Base-by-base conservation (phyloP, 140 eudicot species). In the Anethum foeniculum region DNA sequence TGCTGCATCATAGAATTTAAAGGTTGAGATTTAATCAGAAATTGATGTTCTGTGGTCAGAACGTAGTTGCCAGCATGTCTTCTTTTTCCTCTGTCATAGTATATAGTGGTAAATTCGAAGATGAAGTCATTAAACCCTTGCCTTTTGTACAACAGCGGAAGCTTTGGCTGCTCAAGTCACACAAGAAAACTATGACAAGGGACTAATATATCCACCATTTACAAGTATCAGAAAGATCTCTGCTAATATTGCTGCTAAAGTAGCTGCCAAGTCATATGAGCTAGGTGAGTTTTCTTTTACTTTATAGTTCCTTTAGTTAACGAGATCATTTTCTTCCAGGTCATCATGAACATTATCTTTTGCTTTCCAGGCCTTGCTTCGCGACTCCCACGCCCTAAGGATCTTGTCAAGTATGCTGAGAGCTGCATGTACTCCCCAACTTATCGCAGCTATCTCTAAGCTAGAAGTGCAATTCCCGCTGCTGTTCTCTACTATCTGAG, bases 121-220 rank as follows among this genome's bases (percentile, higher is more conserved):
- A 47, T 30, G 43, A 49, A 21, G 30, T 39, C 14, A 23, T 58
- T 34, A 23, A 78, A 39, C 41, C 34, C 39, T 1, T 76, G 30
- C 32, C 36, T 78, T 73, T 18, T 47, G n/a, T 79, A 69, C 72
- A 71, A 75, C 98, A 94, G 97, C 98, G 16, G 97, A 92, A 90
- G 93, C 97, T 82, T 92, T 94, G 91, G 96, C 97, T n/a, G 84
- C 91, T 54, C 90, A 94, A 86, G 97, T 90, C 58, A 79, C 92
- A 0, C 92, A 89, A 27, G 96, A 90, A 68, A 77, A 94, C 84
- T 89, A 82, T 30, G 90, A 83, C 0, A 88, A 89, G 78, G 98
- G 98, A 79, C 86, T 89, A 6, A 89, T 90, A 79, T 94, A 89
- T 82, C 98, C 98, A 32, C 96, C 97, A 48, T 94, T 86, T 76